Evolutionary conservation across 148 eudicot genomes (phyloP).

Genomic region (Hydrangea macrophylla): DNA sequence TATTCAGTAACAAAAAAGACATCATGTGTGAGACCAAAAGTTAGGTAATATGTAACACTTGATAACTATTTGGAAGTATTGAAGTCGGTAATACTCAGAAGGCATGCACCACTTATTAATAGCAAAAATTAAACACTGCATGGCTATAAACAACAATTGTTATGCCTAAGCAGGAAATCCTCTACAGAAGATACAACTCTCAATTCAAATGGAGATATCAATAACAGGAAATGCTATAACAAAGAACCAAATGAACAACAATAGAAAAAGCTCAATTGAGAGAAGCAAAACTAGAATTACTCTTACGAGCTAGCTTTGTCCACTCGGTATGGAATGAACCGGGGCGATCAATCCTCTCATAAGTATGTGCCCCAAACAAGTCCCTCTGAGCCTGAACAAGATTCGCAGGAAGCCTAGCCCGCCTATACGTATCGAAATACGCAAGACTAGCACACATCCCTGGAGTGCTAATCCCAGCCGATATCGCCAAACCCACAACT

Average conservation of each 20-base stretch:
- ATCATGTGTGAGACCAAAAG: no score
- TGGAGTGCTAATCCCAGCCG: conserved; percentile 72
- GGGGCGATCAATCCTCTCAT: conserved; percentile 72
- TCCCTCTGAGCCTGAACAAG: conserved; percentile 95
- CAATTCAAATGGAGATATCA: conserved; percentile 31
- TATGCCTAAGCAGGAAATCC: conserved; percentile 34
- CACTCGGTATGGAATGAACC: conserved; percentile 85
- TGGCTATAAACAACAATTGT: conserved; percentile 7
- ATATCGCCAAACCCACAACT: conserved; percentile 65
- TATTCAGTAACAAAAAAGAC: no score
- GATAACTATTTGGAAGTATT: no score
- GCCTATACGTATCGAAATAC: conserved; percentile 77
- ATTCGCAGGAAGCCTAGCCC: conserved; percentile 74
- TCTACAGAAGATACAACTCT: conserved; percentile 25
- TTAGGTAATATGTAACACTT: no score
- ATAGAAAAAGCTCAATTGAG: conserved; percentile 27
- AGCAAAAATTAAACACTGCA: conserved; percentile 11
- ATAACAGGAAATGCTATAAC: conserved; percentile 13
- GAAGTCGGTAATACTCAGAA: not conserved
- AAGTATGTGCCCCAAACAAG: conserved; percentile 89
- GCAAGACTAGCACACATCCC: conserved; percentile 87
- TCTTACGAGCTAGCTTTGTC: conserved; percentile 81
- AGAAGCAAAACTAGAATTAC: conserved; percentile 22
- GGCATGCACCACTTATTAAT: conserved; percentile 17
- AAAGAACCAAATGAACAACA: conserved; percentile 13